Evolutionary conservation across 805 yeast genomes (phyloP).

Genomic region (Yarrowia alimentaria): DNA sequence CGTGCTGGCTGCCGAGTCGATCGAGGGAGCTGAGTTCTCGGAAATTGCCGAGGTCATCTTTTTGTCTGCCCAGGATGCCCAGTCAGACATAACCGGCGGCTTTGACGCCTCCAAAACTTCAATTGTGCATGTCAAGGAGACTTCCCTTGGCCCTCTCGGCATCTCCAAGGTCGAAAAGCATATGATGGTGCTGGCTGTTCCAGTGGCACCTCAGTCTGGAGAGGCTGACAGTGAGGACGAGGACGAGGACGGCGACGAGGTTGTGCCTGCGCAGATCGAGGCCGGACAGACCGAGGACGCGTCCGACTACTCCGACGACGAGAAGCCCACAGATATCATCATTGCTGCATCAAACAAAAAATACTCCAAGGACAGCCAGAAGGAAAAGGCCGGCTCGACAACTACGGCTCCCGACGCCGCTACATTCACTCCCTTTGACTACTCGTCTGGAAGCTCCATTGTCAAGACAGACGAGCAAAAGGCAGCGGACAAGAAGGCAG

Average conservation of each 20-base stretch:
- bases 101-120: constrained; percentile 23
- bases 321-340: constrained; percentile 15
- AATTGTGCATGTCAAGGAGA: constrained; percentile 9
- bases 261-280: background rate
- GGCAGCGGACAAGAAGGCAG: constrained; percentile 15
- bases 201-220: constrained; percentile 12
- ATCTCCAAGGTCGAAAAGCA: constrained; percentile 2
- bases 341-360: constrained; percentile 27
- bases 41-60: constrained; percentile 22
- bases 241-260: constrained; percentile 1
- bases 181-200: constrained; percentile 24
- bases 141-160: constrained; percentile 16
- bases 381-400: constrained; percentile 18
- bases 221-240: constrained; percentile 1
- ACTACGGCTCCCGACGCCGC: no score
- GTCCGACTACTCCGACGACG: constrained; percentile 7
- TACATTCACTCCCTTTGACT: constrained; percentile 35
- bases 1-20: constrained; percentile 20
- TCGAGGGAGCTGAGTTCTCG: constrained; percentile 22
- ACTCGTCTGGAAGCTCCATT: constrained; percentile 34
- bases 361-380: constrained; percentile 16
- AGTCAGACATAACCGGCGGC: constrained; percentile 9
- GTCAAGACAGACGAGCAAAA: constrained; percentile 30
- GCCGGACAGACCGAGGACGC: constrained; percentile 3
- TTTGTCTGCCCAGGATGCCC: constrained; percentile 17